Base-by-base conservation (phyloP, 352 stramenopile genomes). In the Phytophthora pini region DNA sequence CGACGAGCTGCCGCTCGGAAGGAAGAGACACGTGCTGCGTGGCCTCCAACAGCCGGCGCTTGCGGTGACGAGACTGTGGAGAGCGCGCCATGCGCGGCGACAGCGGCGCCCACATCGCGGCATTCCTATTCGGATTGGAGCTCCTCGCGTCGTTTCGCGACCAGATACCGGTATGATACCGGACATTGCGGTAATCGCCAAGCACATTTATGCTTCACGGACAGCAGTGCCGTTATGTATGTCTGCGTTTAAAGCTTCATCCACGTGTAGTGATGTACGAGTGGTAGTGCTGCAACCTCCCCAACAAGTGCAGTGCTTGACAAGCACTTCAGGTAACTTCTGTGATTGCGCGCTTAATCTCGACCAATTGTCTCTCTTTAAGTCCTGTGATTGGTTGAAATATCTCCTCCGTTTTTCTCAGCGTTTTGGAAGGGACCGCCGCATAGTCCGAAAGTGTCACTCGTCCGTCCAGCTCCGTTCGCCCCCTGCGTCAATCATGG, bases 21-120 rank as follows among this genome's bases (percentile, higher is more conserved):
- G 56, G 17, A 0, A 68, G 27, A 4, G 82, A 91, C 6, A 75
- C 77, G 41, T 87, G 80, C 48, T 87, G 74, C 41, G 72, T 82
- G 31, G 77, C 68, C 54, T 91, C 80, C 31, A 79, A 60, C 40
- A 87, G 74, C 22, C 71, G 70, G 1, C 78, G 78, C 66, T 89
- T 85, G 70, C 80, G 80, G 56, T 88, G 80, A 11, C 80, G 78
- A 11, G 82, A 72, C 45, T 87, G 74, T 50, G 72, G 64, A 32
- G 80, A 88, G 54, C 82, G 71, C 61, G 66, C 59, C 7, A 39
- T 46, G 17, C 75, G 69, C 58, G 76, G 74, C 77, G 81, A 84
- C 10, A 20, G 11, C 11, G 43, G 4, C 41, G 13, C 29, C 44
- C 27, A 32, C 51, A 55, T 69, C 29, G 2, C 12, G 24, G 24